Conservation (phyloP, 371 early-diverging fungal genomes). For the Mucor plumbeus region DNA sequence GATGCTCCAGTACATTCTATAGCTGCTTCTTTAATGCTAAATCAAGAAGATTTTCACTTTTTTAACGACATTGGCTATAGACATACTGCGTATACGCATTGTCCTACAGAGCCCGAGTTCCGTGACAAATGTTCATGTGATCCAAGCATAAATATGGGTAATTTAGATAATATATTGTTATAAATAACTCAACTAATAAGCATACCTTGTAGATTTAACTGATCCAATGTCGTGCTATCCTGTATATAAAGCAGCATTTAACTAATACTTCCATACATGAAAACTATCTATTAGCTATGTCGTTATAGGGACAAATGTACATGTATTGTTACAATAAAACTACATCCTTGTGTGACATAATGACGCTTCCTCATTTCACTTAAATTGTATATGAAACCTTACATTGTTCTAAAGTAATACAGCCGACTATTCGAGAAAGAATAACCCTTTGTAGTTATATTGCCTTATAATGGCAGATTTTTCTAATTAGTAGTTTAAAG, state of each 20-base stretch:
- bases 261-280: not conserved
- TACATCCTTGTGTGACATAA: not conserved
- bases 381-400: not conserved
- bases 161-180: not conserved
- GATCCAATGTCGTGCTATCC: constrained; percentile 28
- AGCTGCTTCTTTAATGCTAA: constrained; percentile 83
- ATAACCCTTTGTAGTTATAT: too few species aligned
- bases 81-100: constrained; percentile 73
- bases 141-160: constrained; percentile 59
- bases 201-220: constrained; percentile 7
- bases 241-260: constrained; percentile 17
- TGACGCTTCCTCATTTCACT: not conserved
- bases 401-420: not conserved
- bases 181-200: too few species aligned
- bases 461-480: too few species aligned
- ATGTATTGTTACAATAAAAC: not conserved
- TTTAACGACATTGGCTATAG: constrained; percentile 84
- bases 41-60: constrained; percentile 83
- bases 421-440: not conserved
- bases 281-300: too few species aligned
- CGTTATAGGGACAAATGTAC: not conserved
- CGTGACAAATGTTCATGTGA: constrained; percentile 64
- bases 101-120: constrained; percentile 63
- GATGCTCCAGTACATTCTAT: constrained; percentile 97
- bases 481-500: too few species aligned